Base-by-base conservation (phyloP, 1,284 basidiomycete genomes). In the Apiotrichum sp. region DNA sequence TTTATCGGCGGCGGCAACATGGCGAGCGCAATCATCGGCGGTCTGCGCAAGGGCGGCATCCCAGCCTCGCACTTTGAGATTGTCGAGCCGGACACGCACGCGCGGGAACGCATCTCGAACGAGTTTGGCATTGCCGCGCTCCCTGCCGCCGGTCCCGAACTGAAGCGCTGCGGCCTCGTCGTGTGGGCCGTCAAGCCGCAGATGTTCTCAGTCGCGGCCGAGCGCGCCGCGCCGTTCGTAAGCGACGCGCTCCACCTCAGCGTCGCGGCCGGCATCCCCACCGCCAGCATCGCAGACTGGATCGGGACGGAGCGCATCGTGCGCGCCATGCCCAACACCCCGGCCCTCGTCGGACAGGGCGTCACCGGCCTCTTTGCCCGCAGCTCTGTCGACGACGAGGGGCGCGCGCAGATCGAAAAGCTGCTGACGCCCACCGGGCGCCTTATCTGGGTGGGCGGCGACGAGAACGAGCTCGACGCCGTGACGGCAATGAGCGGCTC, bases 1-100 rank as follows among this genome's bases (percentile, higher is more conserved):
- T 45, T 45, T 11, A 45, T 45, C 11, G 44, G 44, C 44, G 44
- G 44, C 44, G 44, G 44, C 44, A 45, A 45, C 44, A 45, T 45
- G 44, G 44, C 44, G 4, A 22, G n/a, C n/a, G 44, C 44, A 3
- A 45, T 45, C 32, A 45, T 45, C 31, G 44, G 44, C 44, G 44
- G 44, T 9, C 44, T 45, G 9, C 44, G 44, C 31, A 16, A 14
- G n/a, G 10, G 22, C 31, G 44, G 44, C 44, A 14, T 45, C 10
- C 44, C 44, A 31, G 8, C 44, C 8, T 33, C 31, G 7, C 44
- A 45, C 44, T 45, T 45, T 33, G 44, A 45, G 31, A 45, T 45
- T n/a, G 44, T 45, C 44, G 44, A 45, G 32, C 44, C 44, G 5
- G 44, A 45, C 44, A 6, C 44, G 31, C 14, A 10, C 32, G 44